Evolutionary conservation across 805 yeast genomes (phyloP), one percentile per base, ranked within the genome.

Genomic region (Spathaspora gorwiae): DNA sequence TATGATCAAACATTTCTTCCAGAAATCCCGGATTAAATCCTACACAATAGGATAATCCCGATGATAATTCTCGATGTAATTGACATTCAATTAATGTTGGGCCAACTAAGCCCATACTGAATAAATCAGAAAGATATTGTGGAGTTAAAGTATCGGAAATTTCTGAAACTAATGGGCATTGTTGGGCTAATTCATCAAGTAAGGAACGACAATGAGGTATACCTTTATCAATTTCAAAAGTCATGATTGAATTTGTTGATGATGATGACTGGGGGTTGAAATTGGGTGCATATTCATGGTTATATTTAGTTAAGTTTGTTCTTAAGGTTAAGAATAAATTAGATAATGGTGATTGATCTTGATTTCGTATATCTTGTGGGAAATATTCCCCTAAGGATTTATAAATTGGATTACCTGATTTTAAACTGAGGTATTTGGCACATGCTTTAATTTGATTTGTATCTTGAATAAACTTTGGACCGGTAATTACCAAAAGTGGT

Each of bases 31-130:
- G 54, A 30, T 59, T 58, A 53, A 74, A 75, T 0, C 80, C 81
- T 13, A 78, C 72, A 1, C 80, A 73, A 56, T 67, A 76, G 0
- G 80, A 72, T 19, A 67, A 56, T 1, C 81, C 81, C 7, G 79
- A 73, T n/a, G 69, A 70, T 46, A 76, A 54, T 50, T 76, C 81
- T 47, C 80, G 57, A 60, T 76, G 79, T 45, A 72, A 54, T 53
- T 75, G 80, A 27, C 76, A 72, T 55, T 77, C 81, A 29, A 69
- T 51, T 36, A 73, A 62, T 3, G 72, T 61, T 2, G 77, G 64
- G 30, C 72, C 68, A 6, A 77, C 65, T 29, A 74, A 51, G 0
- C 77, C 77, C 26, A 75, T 50, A 48, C 76, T 63, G 54, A 66
- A 73, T 46, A 75, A 57, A 53, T 78, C 83, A 1, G 76, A 61